phyloP scores from a whole-genome alignment of 1,139 yeast species.

The Geotrichum carabidarum region DNA sequence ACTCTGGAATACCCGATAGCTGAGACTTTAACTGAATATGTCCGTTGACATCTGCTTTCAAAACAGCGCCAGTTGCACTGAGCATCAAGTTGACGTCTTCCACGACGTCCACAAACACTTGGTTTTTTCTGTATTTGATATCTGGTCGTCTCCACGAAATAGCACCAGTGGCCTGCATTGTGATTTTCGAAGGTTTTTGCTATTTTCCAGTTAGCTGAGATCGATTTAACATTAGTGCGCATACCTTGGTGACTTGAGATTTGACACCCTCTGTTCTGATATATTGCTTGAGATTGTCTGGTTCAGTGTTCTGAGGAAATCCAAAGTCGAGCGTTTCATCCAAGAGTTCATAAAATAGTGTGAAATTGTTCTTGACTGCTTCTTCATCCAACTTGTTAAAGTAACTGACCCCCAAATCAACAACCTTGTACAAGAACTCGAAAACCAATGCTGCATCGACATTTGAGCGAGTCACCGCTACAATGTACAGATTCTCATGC shows the following conservation, averaged over 20 bases:
- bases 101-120: slow-evolving; percentile 68
- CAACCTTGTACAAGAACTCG: slow-evolving; percentile 68
- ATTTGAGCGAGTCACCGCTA: slow-evolving; percentile 82
- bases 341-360: slow-evolving; percentile 64
- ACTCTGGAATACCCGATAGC: slow-evolving; percentile 71
- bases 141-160: slow-evolving; percentile 70
- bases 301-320: slow-evolving; percentile 69
- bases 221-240: neutral
- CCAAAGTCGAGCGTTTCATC: slow-evolving; percentile 82
- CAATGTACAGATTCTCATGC: slow-evolving; percentile 68
- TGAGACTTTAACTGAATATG: slow-evolving; percentile 65
- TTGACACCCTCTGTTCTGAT: slow-evolving; percentile 36
- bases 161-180: slow-evolving; percentile 42
- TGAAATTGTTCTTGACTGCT: slow-evolving; percentile 55
- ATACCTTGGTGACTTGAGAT: slow-evolving; percentile 22
- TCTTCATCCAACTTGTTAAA: slow-evolving; percentile 44
- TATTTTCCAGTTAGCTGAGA: neutral
- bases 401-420: slow-evolving; percentile 39
- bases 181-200: slow-evolving; percentile 34
- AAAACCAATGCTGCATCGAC: slow-evolving; percentile 77
- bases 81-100: slow-evolving; percentile 71
- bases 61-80: slow-evolving; percentile 44
- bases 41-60: slow-evolving; percentile 75
- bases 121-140: slow-evolving; percentile 75
- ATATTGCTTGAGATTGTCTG: slow-evolving; percentile 42